Percentiles rank a stretch among this genome's conserved stretches.
These are phyloP conservation scores for Echeveria elegans DNA, from an alignment of 164 flowering plant species.

Conservation along the genomic window DNA sequence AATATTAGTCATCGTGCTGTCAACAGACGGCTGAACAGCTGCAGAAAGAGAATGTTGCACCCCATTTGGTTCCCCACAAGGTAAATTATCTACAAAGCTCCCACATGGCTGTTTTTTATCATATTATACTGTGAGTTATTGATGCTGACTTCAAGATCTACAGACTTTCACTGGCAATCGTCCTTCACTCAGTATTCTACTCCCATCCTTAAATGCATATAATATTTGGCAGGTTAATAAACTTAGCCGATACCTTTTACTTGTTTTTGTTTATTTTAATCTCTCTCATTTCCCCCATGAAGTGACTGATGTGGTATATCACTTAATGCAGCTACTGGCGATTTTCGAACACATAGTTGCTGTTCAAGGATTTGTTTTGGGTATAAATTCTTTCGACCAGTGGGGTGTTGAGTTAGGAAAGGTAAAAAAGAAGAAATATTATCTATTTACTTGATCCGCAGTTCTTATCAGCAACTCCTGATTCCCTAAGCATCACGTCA, in stretches of 20 bases:
- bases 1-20: neutral
- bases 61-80: slow-evolving; percentile 83
- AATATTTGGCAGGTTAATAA: slow-evolving; percentile 78
- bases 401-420: slow-evolving; percentile 99
- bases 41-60: slow-evolving; percentile 62
- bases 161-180: slow-evolving; percentile 97
- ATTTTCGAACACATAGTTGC: slow-evolving; percentile 94
- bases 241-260: too few relatives aligned
- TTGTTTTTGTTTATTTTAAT: too few relatives aligned
- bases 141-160: slow-evolving; percentile 3
- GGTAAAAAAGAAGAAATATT: slow-evolving; percentile 36
- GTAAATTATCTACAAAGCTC: slow-evolving; percentile 33
- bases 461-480: neutral
- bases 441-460: too few relatives aligned
- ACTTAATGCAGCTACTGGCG: slow-evolving; percentile 64
- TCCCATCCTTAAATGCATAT: slow-evolving; percentile 79
- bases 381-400: slow-evolving; percentile 96
- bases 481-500: neutral
- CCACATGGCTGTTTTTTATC: neutral
- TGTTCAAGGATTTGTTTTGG: slow-evolving; percentile 95
- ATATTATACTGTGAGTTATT: neutral
- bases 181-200: slow-evolving; percentile 84
- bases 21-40: slow-evolving; percentile 75
- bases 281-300: neutral
- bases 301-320: too few relatives aligned